Base-by-base conservation (phyloP, 2,329 filamentous ascomycete genomes). In the Xylariaceae sp. region DNA sequence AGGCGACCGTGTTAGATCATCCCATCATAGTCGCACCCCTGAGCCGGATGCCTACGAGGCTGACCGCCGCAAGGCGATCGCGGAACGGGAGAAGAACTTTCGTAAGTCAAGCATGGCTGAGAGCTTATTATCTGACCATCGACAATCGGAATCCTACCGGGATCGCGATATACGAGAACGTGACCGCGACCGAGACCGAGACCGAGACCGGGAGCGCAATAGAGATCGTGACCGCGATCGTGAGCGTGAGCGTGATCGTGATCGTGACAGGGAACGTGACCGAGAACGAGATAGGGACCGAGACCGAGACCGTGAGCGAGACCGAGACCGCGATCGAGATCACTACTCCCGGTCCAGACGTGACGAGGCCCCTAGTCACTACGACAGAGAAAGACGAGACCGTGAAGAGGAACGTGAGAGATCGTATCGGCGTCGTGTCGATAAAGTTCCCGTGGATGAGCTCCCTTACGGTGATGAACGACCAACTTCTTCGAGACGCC, bases 31-130 rank as follows among this genome's bases (percentile, higher is more conserved):
- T 63, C 88, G 90, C 59, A 91, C 86, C 57, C 91, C 90, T n/a
- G 93, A 97, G 67, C 80, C 82, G 47, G 91, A 98, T 69, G 82
- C 88, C 17, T 98, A 98, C 67, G 93, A 97, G 68, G 93, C 91
- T 49, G 93, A 98, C 64, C 83, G 93, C 55, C 86, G 90, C 60
- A 93, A 92, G 66, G 92, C 92, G 35, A 91, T 93, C 62, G 90
- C 91, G 47, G 91, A 95, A 63, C 85, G 94, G 38, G 94, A 97
- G 70, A 86, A 91, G 55, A 91, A 94, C 58, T 94, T 95, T 69
- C 84, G 88, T 65, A 94, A 93, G 70, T 75, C 81, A 36, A 82
- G 78, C 63, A 82, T 82, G 69, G 86, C 85, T 54, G 80, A 83
- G 58, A 79, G 73, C 54, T 67, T 82, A 17, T 64, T 83, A 43